Evolutionary conservation across 371 early-diverging fungal species (phyloP), one percentile per base, ranked within the genome.

Genomic region (Mucor indicus): DNA sequence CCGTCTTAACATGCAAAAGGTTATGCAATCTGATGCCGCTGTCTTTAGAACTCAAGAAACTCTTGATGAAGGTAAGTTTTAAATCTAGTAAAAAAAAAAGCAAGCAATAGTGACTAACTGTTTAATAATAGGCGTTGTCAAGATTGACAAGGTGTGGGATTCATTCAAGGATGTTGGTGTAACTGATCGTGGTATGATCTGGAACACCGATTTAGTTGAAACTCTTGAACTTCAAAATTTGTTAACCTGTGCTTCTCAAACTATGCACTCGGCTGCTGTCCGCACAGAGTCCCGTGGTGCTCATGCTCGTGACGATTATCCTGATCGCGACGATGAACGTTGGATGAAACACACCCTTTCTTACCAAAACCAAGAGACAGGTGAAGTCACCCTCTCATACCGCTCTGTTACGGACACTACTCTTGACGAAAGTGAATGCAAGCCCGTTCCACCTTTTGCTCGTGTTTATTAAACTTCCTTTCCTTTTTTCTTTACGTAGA

Each of bases 341-440:
- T 96, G 94, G 95, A 92, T 94, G 93, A 95, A 95, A 84, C 97
- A 96, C 81, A 93, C 94, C 38, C 79, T 96, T 39, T 91, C 96
- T 42, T 92, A 87, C 83, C 88, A 92, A 76, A 79, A 90, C 66
- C 86, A 83, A 50, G 73, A 85, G 51, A 84, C 85, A 31, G 83
- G 84, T 37, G 75, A 83, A 25, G 84, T 90, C 38, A 80, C 68
- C 57, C 74, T 96, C 36, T 72, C 71, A 49, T 95, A 96, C 82
- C 85, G 97, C 48, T 66, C 63, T 11, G 95, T 95, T 48, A 75
- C 77, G 10, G 61, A 55, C 56, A 72, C 68, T 32, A 95, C 97
- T 29, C 72, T 96, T 55, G 97, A 96, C 57, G 91, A 87, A 72
- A 71, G 63, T 36, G 97, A 96, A 76, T 90, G 88, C 79, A 85